phyloP scores from a whole-genome alignment of 139 green algal genomes.

The Haematococcus lacustris region DNA sequence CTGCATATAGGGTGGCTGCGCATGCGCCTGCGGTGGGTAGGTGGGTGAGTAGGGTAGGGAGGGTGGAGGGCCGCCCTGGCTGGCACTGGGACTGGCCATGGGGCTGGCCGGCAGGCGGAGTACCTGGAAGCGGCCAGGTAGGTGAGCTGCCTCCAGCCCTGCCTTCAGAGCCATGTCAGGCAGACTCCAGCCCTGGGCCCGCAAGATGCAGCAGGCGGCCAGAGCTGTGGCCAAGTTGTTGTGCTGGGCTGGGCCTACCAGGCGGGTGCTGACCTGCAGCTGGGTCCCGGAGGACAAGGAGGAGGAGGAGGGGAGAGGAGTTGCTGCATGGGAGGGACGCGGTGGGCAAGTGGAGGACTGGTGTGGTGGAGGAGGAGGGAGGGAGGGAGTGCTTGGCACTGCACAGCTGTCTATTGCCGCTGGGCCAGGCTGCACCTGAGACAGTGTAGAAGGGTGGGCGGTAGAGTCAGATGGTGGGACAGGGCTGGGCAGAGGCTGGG shows the following conservation, averaged over 20 bases:
- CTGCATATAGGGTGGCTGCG: too few species aligned
- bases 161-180: conserved; percentile 15
- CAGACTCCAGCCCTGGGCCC: conserved; percentile 21
- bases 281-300: neutral
- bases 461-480: neutral
- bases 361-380: too few species aligned
- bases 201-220: conserved; percentile 37
- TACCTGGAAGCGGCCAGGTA: conserved; percentile 72
- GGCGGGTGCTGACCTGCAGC: conserved; percentile 21
- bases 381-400: too few species aligned
- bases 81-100: neutral
- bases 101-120: neutral
- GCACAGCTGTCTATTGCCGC: neutral
- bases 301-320: neutral
- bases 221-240: conserved; percentile 62
- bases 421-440: neutral
- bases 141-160: conserved; percentile 33
- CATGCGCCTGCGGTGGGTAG: too few species aligned
- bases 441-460: neutral
- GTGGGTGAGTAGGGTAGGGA: too few species aligned
- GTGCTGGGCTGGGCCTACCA: conserved; percentile 62
- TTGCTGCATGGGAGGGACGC: neutral
- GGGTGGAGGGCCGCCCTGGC: too few species aligned
- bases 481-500: too few species aligned
- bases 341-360: neutral